These are phyloP conservation scores for Botrytis pseudocinerea DNA, from an alignment of 2,329 filamentous ascomycete genomes.

Conservation along the genomic window DNA sequence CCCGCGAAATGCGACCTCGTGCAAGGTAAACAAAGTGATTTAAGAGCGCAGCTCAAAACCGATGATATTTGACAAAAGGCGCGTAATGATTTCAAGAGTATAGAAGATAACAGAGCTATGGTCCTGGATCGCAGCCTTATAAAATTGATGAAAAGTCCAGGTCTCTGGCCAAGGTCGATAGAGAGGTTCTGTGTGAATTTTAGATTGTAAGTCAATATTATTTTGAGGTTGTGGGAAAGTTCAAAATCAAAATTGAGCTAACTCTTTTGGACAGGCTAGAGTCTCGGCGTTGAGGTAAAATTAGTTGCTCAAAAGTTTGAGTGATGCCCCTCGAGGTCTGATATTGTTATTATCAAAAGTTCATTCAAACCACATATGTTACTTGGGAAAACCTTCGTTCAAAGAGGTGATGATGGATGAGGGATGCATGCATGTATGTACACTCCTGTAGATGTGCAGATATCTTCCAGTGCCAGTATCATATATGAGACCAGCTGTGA, in stretches of 20 bases:
- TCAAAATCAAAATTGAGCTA: slow-evolving; percentile 5
- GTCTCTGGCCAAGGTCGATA: background rate
- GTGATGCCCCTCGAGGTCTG: background rate
- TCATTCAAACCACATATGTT: background rate
- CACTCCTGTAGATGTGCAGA: background rate
- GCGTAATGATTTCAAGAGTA: background rate
- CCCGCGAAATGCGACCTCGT: background rate
- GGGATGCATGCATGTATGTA: background rate
- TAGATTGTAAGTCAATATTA: background rate
- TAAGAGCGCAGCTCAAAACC: background rate
- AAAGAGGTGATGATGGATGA: background rate
- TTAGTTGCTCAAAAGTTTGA: background rate
- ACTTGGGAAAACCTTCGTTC: background rate
- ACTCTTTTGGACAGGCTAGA: background rate
- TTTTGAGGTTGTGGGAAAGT: background rate
- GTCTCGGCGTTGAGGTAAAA: background rate
- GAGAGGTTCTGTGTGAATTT: background rate
- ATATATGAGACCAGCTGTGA: background rate
- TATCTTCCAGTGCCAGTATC: background rate
- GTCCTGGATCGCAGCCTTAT: background rate
- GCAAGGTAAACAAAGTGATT: background rate
- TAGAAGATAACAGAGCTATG: background rate
- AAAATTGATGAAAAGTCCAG: background rate
- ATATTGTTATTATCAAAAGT: background rate
- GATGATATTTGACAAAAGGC: background rate